Percentiles rank a stretch among this genome's conserved stretches.
phyloP scores from a whole-genome alignment of 2,329 filamentous ascomycete species.

The Penicillium sp. region DNA sequence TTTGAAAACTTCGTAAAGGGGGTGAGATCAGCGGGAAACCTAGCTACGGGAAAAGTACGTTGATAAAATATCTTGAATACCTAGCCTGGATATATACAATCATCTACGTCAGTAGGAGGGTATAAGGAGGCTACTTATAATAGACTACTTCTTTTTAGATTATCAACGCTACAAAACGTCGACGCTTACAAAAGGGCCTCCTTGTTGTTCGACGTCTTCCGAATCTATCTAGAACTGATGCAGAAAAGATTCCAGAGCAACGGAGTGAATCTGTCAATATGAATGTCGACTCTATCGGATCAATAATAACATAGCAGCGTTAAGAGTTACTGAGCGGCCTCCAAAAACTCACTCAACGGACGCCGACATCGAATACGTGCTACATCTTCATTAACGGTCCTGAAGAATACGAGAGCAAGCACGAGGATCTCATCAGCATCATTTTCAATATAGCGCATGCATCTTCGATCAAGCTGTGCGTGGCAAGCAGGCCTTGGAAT shows the following conservation, averaged over 20 bases:
- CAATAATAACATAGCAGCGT: neutral
- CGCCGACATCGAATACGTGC: neutral
- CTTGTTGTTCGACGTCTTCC: neutral
- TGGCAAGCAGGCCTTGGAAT: neutral
- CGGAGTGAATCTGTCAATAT: neutral
- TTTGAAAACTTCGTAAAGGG: too few species aligned
- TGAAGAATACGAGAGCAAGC: neutral
- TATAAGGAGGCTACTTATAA: neutral
- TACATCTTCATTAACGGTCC: neutral
- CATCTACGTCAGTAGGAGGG: neutral
- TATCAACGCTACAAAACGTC: neutral
- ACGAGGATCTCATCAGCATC: neutral
- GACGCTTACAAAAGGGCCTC: neutral
- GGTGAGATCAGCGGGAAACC: neutral
- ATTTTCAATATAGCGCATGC: neutral
- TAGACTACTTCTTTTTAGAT: neutral
- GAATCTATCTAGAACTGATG: neutral
- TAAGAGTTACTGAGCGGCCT: neutral
- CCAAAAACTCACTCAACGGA: neutral
- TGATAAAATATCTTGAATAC: neutral
- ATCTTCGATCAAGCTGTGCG: neutral
- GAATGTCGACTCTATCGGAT: neutral
- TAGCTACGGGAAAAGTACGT: neutral
- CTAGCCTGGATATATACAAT: neutral
- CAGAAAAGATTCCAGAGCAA: neutral